Evolutionary conservation across 306 rosid genomes (phyloP).

Genomic region (Vigna angularis): DNA sequence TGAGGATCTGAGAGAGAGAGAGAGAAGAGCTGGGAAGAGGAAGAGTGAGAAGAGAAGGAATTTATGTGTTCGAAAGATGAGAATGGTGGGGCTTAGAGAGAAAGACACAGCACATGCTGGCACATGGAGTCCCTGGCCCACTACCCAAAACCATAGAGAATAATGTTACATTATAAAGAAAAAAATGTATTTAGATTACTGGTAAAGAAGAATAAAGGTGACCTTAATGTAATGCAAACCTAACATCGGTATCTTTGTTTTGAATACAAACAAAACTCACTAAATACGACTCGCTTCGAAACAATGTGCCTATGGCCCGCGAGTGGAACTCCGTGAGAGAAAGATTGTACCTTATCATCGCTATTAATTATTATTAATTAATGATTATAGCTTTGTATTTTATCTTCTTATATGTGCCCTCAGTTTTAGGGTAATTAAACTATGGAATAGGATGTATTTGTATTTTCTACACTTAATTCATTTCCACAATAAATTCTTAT

Average conservation of each 20-base stretch:
- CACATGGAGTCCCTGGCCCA: slow-evolving; percentile 93
- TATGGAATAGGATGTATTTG: slow-evolving; percentile 11
- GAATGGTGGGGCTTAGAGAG: slow-evolving; percentile 74
- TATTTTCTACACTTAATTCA: background rate
- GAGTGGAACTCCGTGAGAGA: slow-evolving; percentile 46
- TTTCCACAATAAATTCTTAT: background rate
- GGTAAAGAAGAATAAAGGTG: slow-evolving; percentile 57
- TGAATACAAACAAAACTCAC: slow-evolving; percentile 65
- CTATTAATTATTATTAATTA: slow-evolving; percentile 26
- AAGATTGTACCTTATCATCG: slow-evolving; percentile 15
- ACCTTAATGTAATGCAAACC: slow-evolving; percentile 68
- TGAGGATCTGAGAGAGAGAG: slow-evolving; percentile 33
- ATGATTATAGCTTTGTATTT: background rate
- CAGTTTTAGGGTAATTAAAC: slow-evolving; percentile 4
- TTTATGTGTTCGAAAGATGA: slow-evolving; percentile 69
- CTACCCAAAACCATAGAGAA: slow-evolving; percentile 67
- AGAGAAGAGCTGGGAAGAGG: slow-evolving; percentile 40
- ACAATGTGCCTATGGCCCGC: slow-evolving; percentile 55
- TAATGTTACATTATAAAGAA: slow-evolving; percentile 45
- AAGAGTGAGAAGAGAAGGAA: slow-evolving; percentile 61
- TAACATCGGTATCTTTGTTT: slow-evolving; percentile 62
- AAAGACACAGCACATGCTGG: slow-evolving; percentile 95
- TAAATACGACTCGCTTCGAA: slow-evolving; percentile 52
- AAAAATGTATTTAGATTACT: slow-evolving; percentile 40
- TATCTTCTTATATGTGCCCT: slow-evolving; percentile 6